Evolutionary conservation across 805 yeast species (phyloP).

Genomic region (Helenozyma baotianmanensis): DNA sequence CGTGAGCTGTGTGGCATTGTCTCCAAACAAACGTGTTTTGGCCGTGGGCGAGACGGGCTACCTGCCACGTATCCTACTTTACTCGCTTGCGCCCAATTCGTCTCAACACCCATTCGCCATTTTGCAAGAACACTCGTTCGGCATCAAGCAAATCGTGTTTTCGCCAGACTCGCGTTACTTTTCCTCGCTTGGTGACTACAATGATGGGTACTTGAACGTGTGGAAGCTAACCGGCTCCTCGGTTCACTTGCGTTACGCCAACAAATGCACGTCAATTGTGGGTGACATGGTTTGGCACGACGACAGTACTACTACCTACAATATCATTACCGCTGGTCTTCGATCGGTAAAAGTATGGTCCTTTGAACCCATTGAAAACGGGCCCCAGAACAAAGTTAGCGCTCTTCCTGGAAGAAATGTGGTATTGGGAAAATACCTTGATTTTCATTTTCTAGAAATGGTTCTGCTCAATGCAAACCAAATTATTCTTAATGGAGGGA

Average conservation of each 20-base stretch:
- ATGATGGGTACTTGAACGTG: slow-evolving; percentile 63
- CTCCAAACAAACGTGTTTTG: slow-evolving; percentile 48
- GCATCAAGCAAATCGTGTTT: slow-evolving; percentile 51
- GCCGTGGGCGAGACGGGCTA: slow-evolving; percentile 74
- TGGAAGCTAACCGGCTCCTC: slow-evolving; percentile 42
- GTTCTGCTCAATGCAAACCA: slow-evolving; percentile 32
- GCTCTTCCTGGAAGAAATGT: slow-evolving; percentile 55
- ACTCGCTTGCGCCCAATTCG: slow-evolving; percentile 50
- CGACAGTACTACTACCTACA: slow-evolving; percentile 12
- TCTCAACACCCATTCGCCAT: slow-evolving; percentile 46
- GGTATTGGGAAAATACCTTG: slow-evolving; percentile 45
- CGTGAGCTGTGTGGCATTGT: slow-evolving; percentile 53
- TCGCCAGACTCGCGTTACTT: slow-evolving; percentile 53
- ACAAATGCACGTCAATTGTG: slow-evolving; percentile 59
- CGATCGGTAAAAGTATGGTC: slow-evolving; percentile 64
- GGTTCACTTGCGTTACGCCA: slow-evolving; percentile 40
- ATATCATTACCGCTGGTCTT: slow-evolving; percentile 54
- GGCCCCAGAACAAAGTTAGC: slow-evolving; percentile 3
- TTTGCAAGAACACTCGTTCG: slow-evolving; percentile 62
- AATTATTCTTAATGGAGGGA: slow-evolving; percentile 30
- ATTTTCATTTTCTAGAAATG: slow-evolving; percentile 46
- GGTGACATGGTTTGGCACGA: slow-evolving; percentile 55
- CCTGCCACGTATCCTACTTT: slow-evolving; percentile 59
- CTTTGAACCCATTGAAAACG: slow-evolving; percentile 17
- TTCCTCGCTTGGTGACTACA: slow-evolving; percentile 61